These are phyloP conservation scores for Echium plantagineum DNA, from an alignment of 257 asterid genomes.

Conservation along the genomic window DNA sequence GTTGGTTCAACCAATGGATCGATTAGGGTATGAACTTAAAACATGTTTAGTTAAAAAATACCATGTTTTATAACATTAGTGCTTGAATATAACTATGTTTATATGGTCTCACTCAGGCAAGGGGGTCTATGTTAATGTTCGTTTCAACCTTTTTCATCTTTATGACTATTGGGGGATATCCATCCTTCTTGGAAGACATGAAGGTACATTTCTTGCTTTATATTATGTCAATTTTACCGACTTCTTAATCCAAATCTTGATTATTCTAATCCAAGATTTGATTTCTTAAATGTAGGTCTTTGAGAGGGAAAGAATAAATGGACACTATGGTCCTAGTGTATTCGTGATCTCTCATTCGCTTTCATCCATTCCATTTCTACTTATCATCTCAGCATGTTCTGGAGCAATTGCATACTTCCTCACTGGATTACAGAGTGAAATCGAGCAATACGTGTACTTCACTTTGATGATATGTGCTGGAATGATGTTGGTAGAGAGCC, in stretches of 20 bases:
- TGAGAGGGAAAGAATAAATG: slow-evolving; percentile 37
- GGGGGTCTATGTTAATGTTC: slow-evolving; percentile 43
- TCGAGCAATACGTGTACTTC: slow-evolving; percentile 26
- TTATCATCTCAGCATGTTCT: slow-evolving; percentile 28
- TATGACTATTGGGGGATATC: slow-evolving; percentile 67
- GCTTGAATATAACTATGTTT: neutral
- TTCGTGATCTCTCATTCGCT: slow-evolving; percentile 38
- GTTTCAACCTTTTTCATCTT: slow-evolving; percentile 39
- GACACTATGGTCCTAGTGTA: slow-evolving; percentile 32
- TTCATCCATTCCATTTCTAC: slow-evolving; percentile 39
- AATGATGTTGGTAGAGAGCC: slow-evolving; percentile 55
- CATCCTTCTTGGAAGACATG: slow-evolving; percentile 60
- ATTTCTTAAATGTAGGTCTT: slow-evolving; percentile 24
- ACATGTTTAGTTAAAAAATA: too few relatives aligned
- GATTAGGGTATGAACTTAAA: slow-evolving; percentile 28
- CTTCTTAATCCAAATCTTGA: too few relatives aligned
- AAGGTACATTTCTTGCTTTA: slow-evolving; percentile 19
- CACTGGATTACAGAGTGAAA: slow-evolving; percentile 34
- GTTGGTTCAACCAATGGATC: slow-evolving; percentile 37
- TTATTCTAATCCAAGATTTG: too few relatives aligned
- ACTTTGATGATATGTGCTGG: slow-evolving; percentile 20
- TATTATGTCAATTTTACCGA: too few relatives aligned
- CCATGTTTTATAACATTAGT: neutral
- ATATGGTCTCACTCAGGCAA: slow-evolving; percentile 19
- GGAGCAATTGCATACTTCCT: slow-evolving; percentile 44